Base-by-base conservation (phyloP, 164 flowering plant species). In the Buxus sempervirens region DNA sequence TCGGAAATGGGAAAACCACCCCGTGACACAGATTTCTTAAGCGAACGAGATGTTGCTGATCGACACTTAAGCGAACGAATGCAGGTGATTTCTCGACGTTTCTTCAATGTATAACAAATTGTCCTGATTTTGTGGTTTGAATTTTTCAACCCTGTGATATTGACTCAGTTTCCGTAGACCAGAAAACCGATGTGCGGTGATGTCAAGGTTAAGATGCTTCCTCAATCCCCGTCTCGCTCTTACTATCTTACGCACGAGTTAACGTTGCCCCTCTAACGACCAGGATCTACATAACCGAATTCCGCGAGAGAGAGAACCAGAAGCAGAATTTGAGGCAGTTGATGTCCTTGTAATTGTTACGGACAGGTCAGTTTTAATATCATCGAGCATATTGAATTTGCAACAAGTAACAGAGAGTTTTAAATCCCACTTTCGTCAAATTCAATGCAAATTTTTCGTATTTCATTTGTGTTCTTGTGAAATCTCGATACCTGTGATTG, bases 351-450 rank as follows among this genome's bases (percentile, higher is more conserved):
- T 49, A 49, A 63, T 41, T 24, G 6, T 55, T 0, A 15, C 24
- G 66, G 48, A 63, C 55, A 42, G 55, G 55, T 63, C 55, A 45
- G 54, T 48, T 48, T 27, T 55, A 55, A 24, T 55, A 18, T 55
- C 21, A 55, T 5, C 23, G 24, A 55, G 9, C n/a, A 9, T 14
- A n/a, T 16, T 55, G n/a, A 55, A 32, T 32, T 55, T 8, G 25
- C 18, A 55, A 55, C 22, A 55, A 32, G 38, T 32, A 7, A 55
- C 18, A 55, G 23, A 20, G 10, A 55, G n/a, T n/a, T 9, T n/a
- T n/a, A 14, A 55, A 0, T 18, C 7, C 58, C 7, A 1, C 12
- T 45, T 45, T 45, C 13, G 13, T 45, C 5, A 55, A 55, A 15
- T 55, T 55, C 23, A n/a, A 24, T 55, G 23, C 58, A 55, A 21